Evolutionary conservation across 805 yeast genomes (phyloP).

Genomic region (Kluyveromyces wickerhamii): DNA sequence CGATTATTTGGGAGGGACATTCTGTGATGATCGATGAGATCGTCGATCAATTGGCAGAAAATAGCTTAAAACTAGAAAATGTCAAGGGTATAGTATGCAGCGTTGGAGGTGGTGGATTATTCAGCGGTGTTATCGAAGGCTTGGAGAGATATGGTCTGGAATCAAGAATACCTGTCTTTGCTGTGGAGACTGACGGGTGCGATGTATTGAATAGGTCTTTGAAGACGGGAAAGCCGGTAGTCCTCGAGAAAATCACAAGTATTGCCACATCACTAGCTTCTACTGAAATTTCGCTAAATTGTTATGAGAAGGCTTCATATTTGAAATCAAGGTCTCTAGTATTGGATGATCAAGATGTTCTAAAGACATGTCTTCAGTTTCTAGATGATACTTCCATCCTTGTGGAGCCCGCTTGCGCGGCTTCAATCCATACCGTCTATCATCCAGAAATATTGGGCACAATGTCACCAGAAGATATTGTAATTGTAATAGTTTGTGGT

Average conservation of each 20-base stretch:
- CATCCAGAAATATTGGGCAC: conserved; percentile 21
- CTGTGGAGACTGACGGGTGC: conserved; percentile 57
- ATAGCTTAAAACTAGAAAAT: conserved; percentile 14
- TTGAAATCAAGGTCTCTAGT: conserved; percentile 37
- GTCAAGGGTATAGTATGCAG: conserved; percentile 45
- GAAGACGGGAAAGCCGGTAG: conserved; percentile 37
- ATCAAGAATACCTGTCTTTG: conserved; percentile 35
- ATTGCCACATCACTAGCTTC: conserved; percentile 63
- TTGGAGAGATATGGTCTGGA: conserved; percentile 30
- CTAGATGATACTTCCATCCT: conserved; percentile 43
- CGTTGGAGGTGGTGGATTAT: conserved; percentile 52
- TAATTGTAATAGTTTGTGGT: conserved; percentile 52
- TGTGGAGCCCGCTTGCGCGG: conserved; percentile 72
- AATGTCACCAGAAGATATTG: conserved; percentile 33
- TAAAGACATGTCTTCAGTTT: conserved; percentile 42
- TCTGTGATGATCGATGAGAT: conserved; percentile 41
- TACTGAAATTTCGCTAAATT: conserved; percentile 42
- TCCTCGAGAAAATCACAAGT: conserved; percentile 39
- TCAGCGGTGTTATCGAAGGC: conserved; percentile 44
- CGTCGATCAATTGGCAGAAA: conserved; percentile 20
- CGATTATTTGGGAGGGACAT: conserved; percentile 49
- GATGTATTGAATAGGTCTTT: conserved; percentile 50
- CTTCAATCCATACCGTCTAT: conserved; percentile 50
- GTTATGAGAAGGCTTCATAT: conserved; percentile 37
- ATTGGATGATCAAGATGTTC: conserved; percentile 49